Conservation (phyloP, 1,284 basidiomycete genomes). For the Apiotrichum siamense region DNA sequence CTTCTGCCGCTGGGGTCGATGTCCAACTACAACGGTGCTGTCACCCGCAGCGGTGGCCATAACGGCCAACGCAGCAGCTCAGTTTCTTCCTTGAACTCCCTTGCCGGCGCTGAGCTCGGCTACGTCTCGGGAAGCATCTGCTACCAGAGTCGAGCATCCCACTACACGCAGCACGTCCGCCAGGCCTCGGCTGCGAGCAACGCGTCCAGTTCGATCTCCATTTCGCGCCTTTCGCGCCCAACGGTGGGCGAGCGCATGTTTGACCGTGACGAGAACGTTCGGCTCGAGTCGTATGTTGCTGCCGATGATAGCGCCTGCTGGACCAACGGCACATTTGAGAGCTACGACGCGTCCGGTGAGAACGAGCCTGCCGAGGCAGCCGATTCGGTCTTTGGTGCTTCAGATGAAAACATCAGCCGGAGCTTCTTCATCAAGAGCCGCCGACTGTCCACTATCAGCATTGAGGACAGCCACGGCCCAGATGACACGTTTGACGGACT, state of each 20-base stretch:
- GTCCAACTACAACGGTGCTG: not conserved
- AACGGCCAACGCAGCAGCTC: slow-evolving; percentile 48
- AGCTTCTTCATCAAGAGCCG: slow-evolving; percentile 27
- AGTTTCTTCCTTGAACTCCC: slow-evolving; percentile 50
- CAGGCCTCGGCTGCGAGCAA: slow-evolving; percentile 52
- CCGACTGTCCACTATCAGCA: slow-evolving; percentile 9
- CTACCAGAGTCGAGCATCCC: not conserved
- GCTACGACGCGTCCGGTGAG: slow-evolving; percentile 7
- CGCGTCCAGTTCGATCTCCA: slow-evolving; percentile 60
- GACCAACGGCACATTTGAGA: too few species aligned
- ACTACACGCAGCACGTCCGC: slow-evolving; percentile 23
- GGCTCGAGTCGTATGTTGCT: slow-evolving; percentile 8
- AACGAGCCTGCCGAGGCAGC: not conserved
- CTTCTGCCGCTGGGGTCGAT: slow-evolving; percentile 36
- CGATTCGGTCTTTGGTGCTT: slow-evolving; percentile 58
- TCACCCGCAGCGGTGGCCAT: slow-evolving; percentile 6
- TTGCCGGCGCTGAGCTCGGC: slow-evolving; percentile 34
- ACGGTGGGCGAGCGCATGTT: slow-evolving; percentile 86
- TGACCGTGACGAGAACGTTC: slow-evolving; percentile 52
- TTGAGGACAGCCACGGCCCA: not conserved
- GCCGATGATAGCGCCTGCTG: slow-evolving; percentile 1
- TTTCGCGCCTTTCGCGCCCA: slow-evolving; percentile 58
- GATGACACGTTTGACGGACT: slow-evolving; percentile 31
- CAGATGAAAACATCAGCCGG: not conserved
- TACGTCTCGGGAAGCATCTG: slow-evolving; percentile 20